Evolutionary conservation across 192 early-diverging fungal genomes (phyloP), one percentile per base, ranked within the genome.

Genomic region (Kickxella alabastrina): DNA sequence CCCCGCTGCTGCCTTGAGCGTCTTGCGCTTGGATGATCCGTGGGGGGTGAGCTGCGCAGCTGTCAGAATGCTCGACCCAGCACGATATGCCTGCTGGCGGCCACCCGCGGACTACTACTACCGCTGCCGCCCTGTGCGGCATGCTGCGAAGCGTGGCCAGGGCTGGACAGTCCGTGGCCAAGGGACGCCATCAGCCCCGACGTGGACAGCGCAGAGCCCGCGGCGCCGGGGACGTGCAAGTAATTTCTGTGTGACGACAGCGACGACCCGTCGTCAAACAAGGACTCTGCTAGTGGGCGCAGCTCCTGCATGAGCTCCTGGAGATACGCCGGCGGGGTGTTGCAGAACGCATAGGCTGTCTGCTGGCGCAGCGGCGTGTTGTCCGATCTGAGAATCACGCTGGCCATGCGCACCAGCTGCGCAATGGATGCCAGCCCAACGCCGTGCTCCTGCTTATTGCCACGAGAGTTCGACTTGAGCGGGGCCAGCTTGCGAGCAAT

Each of bases 401-500:
- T 51, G 0, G 57, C 72, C 21, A 75, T 59, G 8, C 72, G 72
- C 35, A 75, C 72, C 36, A 75, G 72, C 57, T 75, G 72, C 21
- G 72, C 45, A 19, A 75, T 52, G 7, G 72, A 59, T 3, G 65
- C 56, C 32, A 75, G 52, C 6, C 65, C 72, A 10, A 53, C 49
- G 19, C 72, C 72, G 3, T 68, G 72, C 61, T 75, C 72, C 50
- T 64, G 72, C 40, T 52, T 49, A 45, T 40, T 60, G 22, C 56
- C 52, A 6, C 72, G 72, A 14, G 65, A 42, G 31, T 46, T 63
- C 13, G 72, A 47, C 45, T 68, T 68, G 2, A 75, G 57, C 15
- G 72, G 72, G 0, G 72, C 72, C 43, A 75, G 53, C 40, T 68
- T 68, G 12, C 72, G 64, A 6, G 72, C 72, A 32, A 75, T 66